Evolutionary conservation across 306 rosid species (phyloP).

Genomic region (Quercus variabilis): DNA sequence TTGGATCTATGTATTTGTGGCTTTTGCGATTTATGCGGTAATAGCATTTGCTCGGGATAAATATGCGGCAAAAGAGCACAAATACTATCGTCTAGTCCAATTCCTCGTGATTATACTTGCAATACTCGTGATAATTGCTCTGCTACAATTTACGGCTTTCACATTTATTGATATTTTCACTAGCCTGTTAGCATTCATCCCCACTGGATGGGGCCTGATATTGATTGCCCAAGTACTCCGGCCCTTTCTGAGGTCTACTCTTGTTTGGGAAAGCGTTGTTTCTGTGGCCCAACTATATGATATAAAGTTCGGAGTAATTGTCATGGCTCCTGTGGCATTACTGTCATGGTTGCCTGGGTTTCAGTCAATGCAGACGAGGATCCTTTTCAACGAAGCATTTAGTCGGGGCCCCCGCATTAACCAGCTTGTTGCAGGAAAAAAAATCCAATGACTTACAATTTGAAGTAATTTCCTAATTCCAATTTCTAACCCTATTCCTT

Average conservation of each 20-base stretch:
- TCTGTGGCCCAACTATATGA: constrained; percentile 71
- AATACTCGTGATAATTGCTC: constrained; percentile 48
- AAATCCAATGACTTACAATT: constrained; percentile 37
- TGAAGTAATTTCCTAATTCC: constrained; percentile 27
- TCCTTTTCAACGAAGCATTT: constrained; percentile 85
- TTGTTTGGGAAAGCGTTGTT: constrained; percentile 56
- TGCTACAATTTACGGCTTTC: constrained; percentile 64
- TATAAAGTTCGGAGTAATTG: constrained; percentile 63
- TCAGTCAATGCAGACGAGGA: constrained; percentile 87
- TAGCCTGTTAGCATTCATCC: constrained; percentile 75
- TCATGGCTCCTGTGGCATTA: constrained; percentile 74
- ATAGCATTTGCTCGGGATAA: constrained; percentile 56
- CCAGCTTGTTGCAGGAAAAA: constrained; percentile 71
- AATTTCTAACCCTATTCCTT: too few species aligned
- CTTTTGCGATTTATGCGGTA: constrained; percentile 49
- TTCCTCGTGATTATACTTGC: constrained; percentile 47
- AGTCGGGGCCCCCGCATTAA: constrained; percentile 73
- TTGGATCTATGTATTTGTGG: constrained; percentile 64
- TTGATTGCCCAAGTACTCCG: constrained; percentile 78
- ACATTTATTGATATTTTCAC: constrained; percentile 59
- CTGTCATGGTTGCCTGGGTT: constrained; percentile 89
- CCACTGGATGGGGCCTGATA: constrained; percentile 88
- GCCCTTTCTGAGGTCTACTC: constrained; percentile 40
- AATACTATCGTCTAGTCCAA: constrained; percentile 75
- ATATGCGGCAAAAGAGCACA: constrained; percentile 63